Evolutionary conservation across 75 land plant genomes (phyloP).

Genomic region (Isoetes taiwanensis): DNA sequence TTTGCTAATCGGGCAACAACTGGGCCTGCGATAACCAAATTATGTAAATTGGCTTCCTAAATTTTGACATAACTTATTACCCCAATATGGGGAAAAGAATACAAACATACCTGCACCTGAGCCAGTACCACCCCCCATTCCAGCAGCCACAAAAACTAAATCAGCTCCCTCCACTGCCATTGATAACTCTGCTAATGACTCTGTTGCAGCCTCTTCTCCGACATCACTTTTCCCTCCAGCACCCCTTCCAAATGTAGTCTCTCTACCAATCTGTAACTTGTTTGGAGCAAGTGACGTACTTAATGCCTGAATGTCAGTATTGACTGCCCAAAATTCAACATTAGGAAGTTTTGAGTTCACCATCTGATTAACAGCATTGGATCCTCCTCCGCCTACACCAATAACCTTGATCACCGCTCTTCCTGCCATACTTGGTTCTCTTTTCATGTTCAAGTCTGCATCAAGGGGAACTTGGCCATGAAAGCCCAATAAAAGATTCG

Average conservation of each 20-base stretch:
- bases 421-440: conserved; percentile 13
- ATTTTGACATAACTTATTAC: too few relatives aligned
- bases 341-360: conserved; percentile 18
- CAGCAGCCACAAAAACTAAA: conserved; percentile 3
- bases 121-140: conserved; percentile 6
- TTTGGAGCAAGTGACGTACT: background rate
- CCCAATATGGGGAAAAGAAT: background rate
- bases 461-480: too few relatives aligned
- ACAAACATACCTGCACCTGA: background rate
- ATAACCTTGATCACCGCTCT: conserved; percentile 22
- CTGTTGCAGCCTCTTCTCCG: conserved; percentile 6
- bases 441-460: background rate
- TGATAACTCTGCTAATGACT: conserved; percentile 3
- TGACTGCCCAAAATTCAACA: conserved; percentile 5
- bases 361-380: conserved; percentile 26
- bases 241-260: conserved; percentile 3
- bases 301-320: conserved; percentile 1
- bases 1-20: conserved; percentile 1
- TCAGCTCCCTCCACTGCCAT: conserved; percentile 4
- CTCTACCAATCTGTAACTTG: conserved; percentile 5
- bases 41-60: too few relatives aligned
- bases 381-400: conserved; percentile 26
- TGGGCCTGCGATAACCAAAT: conserved; percentile 1
- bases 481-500: too few relatives aligned
- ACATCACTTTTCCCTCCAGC: background rate